Evolutionary conservation across 306 rosid species (phyloP), one percentile per base, ranked within the genome.

Genomic region (Vigna nakashimae): DNA sequence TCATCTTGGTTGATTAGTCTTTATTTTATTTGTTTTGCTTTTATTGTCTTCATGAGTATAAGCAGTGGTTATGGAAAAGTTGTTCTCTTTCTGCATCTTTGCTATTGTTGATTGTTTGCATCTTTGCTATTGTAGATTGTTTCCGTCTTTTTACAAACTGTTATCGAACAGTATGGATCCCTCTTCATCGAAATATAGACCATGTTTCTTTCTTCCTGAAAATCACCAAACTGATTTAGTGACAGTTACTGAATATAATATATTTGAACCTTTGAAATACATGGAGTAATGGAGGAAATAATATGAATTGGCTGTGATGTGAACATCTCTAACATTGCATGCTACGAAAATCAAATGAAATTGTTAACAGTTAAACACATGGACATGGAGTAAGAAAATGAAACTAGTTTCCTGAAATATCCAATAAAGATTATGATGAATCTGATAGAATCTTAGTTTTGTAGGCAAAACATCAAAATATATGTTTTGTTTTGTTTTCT

Each of bases 191-290:
- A 10, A 32, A 17, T 55, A 32, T 20, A 34, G 49, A 63, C 49
- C 71, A 40, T 32, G 55, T 9, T 65, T 51, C 30, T 9, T 30
- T 15, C 45, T 60, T 75, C 50, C 26, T 57, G 56, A 36, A 69
- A 40, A n/a, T 60, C 6, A 34, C 51, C 17, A 28, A 10, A 6
- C 45, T 26, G 63, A 64, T 58, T 71, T 60, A 65, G 74, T 15
- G 3, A 20, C 69, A 32, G 57, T 53, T 53, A 57, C 67, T 34
- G 7, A 10, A 8, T 32, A 26, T 42, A 32, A 52, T 60, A 62
- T 64, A 64, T 63, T 71, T 79, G 76, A 52, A 71, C 55, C 9
- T 18, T 14, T 73, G 36, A 80, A 80, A 64, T 40, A 15, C 69
- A 18, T 65, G 22, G 53, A 22, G 38, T 49, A 45, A 58, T 2